These are phyloP conservation scores for Stevia rebaudiana DNA, from an alignment of 140 eudicot species.

Conservation along the genomic window DNA sequence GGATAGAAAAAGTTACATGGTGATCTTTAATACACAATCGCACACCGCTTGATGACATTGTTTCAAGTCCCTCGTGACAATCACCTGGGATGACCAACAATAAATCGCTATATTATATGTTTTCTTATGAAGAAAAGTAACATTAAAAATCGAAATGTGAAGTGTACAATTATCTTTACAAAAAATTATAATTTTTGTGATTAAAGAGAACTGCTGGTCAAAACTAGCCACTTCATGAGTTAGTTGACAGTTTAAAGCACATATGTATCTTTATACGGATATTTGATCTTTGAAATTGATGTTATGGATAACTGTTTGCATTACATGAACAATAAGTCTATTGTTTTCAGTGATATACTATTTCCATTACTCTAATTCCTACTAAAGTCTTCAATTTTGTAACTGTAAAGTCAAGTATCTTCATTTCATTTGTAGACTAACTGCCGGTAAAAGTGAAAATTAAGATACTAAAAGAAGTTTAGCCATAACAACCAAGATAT, in stretches of 20 bases:
- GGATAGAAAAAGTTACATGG: slow-evolving; percentile 37
- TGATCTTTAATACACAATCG: slow-evolving; percentile 42
- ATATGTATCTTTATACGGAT: background rate
- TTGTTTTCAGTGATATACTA: background rate
- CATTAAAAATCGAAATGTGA: background rate
- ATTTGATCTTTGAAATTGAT: background rate
- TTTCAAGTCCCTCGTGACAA: slow-evolving; percentile 20
- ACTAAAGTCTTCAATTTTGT: background rate
- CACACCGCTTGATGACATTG: slow-evolving; percentile 53
- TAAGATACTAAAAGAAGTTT: background rate
- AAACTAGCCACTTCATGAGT: background rate
- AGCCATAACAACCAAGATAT: background rate
- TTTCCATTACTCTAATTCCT: background rate
- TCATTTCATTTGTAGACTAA: background rate
- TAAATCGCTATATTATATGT: background rate
- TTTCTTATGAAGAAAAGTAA: slow-evolving; percentile 13
- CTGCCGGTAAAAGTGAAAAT: background rate
- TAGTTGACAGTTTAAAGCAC: no score
- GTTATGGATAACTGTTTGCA: background rate
- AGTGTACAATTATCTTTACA: background rate
- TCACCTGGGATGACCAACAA: slow-evolving; percentile 18
- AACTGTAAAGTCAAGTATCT: background rate
- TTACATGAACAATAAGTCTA: background rate
- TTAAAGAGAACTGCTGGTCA: background rate
- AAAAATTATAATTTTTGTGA: background rate